Percentiles rank a stretch among this genome's conserved stretches.
phyloP scores from a whole-genome alignment of 805 yeast species.

The Monosporozyma siamensis region DNA sequence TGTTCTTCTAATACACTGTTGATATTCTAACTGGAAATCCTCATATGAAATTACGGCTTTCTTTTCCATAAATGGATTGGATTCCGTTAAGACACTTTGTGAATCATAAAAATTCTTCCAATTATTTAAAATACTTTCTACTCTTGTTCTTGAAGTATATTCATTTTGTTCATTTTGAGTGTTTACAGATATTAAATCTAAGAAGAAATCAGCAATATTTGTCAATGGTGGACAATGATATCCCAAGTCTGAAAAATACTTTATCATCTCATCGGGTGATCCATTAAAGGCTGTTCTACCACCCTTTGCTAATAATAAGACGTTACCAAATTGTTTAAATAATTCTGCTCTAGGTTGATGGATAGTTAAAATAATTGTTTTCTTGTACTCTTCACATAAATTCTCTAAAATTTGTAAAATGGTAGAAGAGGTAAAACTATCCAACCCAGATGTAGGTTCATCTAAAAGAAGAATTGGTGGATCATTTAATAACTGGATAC shows the following conservation, averaged over 20 bases:
- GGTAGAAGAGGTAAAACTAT: slow-evolving; percentile 65
- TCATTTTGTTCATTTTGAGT: slow-evolving; percentile 38
- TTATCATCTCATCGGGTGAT: slow-evolving; percentile 34
- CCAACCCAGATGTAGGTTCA: slow-evolving; percentile 87
- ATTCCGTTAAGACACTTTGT: background rate
- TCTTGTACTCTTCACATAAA: slow-evolving; percentile 44
- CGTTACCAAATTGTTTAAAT: slow-evolving; percentile 55
- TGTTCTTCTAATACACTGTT: slow-evolving; percentile 15
- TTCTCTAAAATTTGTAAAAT: slow-evolving; percentile 51
- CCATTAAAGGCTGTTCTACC: slow-evolving; percentile 68
- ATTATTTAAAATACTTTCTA: slow-evolving; percentile 28
- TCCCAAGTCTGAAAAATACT: slow-evolving; percentile 42
- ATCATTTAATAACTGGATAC: slow-evolving; percentile 62
- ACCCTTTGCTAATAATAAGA: slow-evolving; percentile 65
- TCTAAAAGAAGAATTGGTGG: slow-evolving; percentile 68
- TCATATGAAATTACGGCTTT: slow-evolving; percentile 10
- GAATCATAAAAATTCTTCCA: slow-evolving; percentile 28
- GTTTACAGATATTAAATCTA: slow-evolving; percentile 59
- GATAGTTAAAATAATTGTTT: slow-evolving; percentile 66
- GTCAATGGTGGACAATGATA: slow-evolving; percentile 49
- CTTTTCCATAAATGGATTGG: background rate
- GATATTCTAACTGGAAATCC: slow-evolving; percentile 11
- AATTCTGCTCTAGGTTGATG: slow-evolving; percentile 75
- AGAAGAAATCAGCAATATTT: slow-evolving; percentile 65
- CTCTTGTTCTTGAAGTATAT: slow-evolving; percentile 32